Base-by-base conservation (phyloP, 2,329 filamentous ascomycete species). In the Aspergillus intermedius region DNA sequence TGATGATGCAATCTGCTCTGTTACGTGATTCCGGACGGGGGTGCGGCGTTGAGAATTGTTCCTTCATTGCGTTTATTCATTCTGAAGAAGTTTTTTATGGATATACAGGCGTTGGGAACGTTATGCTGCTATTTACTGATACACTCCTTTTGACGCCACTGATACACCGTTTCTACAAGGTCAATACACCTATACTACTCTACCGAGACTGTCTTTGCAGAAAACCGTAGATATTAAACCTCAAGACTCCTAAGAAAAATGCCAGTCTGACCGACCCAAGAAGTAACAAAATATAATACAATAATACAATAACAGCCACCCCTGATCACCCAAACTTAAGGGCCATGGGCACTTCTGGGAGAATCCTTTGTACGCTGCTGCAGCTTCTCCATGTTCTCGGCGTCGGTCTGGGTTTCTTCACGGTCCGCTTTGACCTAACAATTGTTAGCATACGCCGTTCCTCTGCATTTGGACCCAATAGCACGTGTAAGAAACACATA, bases 391-490 rank as follows among this genome's bases (percentile, higher is more conserved):
- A 79, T 69, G 54, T 76, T 67, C 44, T 75, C 68, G 50, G 74
- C 68, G 19, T 66, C 56, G 22, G 60, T 54, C 39, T 69, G 58
- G 25, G 68, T 51, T 50, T 74, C 68, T 49, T 66, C 68, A 51
- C 79, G 79, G 64, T 86, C 86, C 37, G 82, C 86, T 73, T 80
- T 84, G 69, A 70, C 68, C 71, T 67, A 51, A 60, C 41, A 28
- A 4, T 22, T n/a, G n/a, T 55, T 41, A 55, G 42, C 46, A 37
- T 28, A 12, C 5, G 5, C 10, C 10, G 4, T 15, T 22, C 10
- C 22, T 23, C 22, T 5, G 21, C 21, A 9, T 15, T 19, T n/a
- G n/a, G 2, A 15, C 39, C 7, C 37, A 22, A 30, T 37, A 37
- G 42, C 6, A 45, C 12, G 44, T 32, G 30, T 19, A 13, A 9